Evolutionary conservation across 441 rosid species (phyloP), one percentile per base, ranked within the genome.

Genomic region (Metrosideros polymorpha): DNA sequence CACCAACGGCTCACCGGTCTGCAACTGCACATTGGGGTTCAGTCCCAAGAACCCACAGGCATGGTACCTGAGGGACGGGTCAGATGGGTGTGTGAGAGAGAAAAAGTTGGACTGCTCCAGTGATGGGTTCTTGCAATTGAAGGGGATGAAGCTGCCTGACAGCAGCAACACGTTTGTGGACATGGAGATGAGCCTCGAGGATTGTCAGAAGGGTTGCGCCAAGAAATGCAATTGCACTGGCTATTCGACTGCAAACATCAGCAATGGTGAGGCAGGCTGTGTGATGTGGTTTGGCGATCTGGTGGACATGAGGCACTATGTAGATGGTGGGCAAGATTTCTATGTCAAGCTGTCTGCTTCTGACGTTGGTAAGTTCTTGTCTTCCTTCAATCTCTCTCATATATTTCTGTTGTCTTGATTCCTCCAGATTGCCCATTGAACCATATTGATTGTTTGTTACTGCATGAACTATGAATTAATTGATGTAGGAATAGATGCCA

Each of bases 141-240:
- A 87, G 77, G 90, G 92, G 63, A 82, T 97, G 90, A 97, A 95
- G 66, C 56, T 96, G 90, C 99, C 99, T 2, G 97, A 95, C 55
- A 92, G 94, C 61, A 32, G 85, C 14, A 85, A 82, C 8, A 30
- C 97, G 6, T 87, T 79, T n/a, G 93, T 93, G 66, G 93, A 93
- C 39, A 89, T 87, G 87, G 86, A 88, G 0, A 90, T 92, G 91
- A 91, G 87, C 30, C 57, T 93, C 3, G 91, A 89, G 59, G 93
- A 94, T 12, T 98, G 99, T 86, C 93, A 83, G 39, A 71, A 85
- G 30, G 39, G 87, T 82, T 98, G 99, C 63, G 25, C 85, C 53
- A 86, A 57, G 51, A 93, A 94, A 52, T 98, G 99, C 90, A 90
- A 94, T 39, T 98, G 99, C 76, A 92, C 91, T 0, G 99, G 96